Base-by-base conservation (phyloP, 148 eudicot genomes). In the Fagopyrum esculentum region DNA sequence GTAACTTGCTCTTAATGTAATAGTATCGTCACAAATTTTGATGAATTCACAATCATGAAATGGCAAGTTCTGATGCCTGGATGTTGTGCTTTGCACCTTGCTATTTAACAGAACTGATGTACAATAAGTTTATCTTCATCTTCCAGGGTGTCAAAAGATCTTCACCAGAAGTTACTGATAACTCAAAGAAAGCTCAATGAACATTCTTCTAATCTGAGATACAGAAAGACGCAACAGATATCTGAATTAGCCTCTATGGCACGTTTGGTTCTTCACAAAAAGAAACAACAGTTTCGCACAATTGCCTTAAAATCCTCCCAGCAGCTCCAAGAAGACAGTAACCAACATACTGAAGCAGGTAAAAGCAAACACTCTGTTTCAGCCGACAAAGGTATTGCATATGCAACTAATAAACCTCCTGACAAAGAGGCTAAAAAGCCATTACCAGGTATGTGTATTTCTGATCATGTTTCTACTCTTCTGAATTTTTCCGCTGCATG, bases 261-360 rank as follows among this genome's bases (percentile, higher is more conserved):
- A 35, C 89, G 97, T 57, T 94, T 93, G 47, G 77, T 74, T 19
- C 85, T 94, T 73, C 96, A 91, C 76, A 83, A 82, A 83, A 91
- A 85, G 82, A 81, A 87, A 86, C 87, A 88, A 35, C 82, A 86
- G 76, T 68, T 69, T 73, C 96, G 96, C 73, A 84, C 86, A 74
- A 73, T 82, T 72, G 79, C 84, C 26, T 48, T 76, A 59, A 83
- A 56, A 78, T 61, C 78, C 40, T 47, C 87, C 49, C 78, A 77
- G 74, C 76, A 75, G 69, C 71, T 63, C 16, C 78, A 29, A 75
- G 61, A 72, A 54, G 82, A 69, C 54, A 77, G 19, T 46, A 74
- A 69, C 30, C 81, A 45, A 50, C 80, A 45, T 45, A 52, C 60
- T 12, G 30, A 82, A 63, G 74, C 59, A 44, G 50, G 49, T 17